Evolutionary conservation across 2,329 filamentous ascomycete genomes (phyloP).

Genomic region (Xylogone sp.): DNA sequence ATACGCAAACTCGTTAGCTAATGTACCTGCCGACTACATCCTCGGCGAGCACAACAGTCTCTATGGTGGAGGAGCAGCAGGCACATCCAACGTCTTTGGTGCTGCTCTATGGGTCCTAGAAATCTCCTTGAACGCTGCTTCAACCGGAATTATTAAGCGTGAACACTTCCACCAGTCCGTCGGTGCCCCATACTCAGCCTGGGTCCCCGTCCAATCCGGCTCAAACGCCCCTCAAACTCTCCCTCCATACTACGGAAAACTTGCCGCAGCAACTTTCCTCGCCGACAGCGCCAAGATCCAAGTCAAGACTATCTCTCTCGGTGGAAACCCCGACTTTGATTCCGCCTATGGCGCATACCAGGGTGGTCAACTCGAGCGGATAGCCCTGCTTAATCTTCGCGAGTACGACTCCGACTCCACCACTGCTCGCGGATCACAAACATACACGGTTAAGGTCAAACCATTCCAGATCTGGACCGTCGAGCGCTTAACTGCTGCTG

Average conservation of each 20-base stretch:
- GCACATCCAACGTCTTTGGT: slow-evolving; percentile 61
- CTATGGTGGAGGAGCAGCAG: slow-evolving; percentile 57
- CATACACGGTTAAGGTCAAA: slow-evolving; percentile 29
- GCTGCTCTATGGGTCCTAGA: slow-evolving; percentile 63
- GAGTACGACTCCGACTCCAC: slow-evolving; percentile 25
- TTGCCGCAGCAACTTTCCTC: slow-evolving; percentile 54
- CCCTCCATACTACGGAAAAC: slow-evolving; percentile 60
- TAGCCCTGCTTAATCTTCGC: slow-evolving; percentile 1
- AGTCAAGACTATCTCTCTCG: slow-evolving; percentile 44
- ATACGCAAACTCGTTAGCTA: not conserved
- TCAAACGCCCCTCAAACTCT: slow-evolving; percentile 52
- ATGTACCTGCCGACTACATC: not conserved
- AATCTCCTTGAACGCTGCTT: slow-evolving; percentile 56
- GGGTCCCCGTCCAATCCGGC: slow-evolving; percentile 54
- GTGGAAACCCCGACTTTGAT: slow-evolving; percentile 4
- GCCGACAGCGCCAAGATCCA: slow-evolving; percentile 37
- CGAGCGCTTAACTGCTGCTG: slow-evolving; percentile 53
- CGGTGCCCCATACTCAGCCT: slow-evolving; percentile 56
- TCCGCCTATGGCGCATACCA: slow-evolving; percentile 2
- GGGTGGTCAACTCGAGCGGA: not conserved
- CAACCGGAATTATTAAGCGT: slow-evolving; percentile 46
- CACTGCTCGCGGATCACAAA: slow-evolving; percentile 37
- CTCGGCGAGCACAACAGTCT: slow-evolving; percentile 44
- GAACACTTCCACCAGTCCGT: slow-evolving; percentile 63
- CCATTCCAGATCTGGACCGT: slow-evolving; percentile 37